Evolutionary conservation across 345 rosid species (phyloP).

Genomic region (Litchi chinensis): DNA sequence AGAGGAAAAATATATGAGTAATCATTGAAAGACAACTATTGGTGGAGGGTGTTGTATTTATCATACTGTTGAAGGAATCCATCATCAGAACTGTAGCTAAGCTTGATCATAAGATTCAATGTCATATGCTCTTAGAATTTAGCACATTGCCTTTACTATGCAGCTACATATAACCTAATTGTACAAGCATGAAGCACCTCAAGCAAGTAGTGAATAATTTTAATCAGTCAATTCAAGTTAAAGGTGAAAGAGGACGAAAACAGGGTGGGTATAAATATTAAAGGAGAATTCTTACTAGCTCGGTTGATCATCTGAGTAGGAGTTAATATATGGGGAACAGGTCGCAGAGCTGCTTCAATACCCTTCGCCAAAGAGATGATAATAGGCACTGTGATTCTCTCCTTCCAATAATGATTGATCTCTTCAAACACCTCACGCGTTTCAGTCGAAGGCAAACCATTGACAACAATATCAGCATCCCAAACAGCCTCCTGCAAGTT

Average conservation of each 20-base stretch:
- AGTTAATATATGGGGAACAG: conserved; percentile 72
- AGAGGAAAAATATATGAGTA: neutral
- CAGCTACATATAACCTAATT: too few relatives aligned
- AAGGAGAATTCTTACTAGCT: conserved; percentile 53
- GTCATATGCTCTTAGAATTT: too few relatives aligned
- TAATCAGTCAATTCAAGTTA: neutral
- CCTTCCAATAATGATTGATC: conserved; percentile 72
- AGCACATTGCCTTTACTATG: too few relatives aligned
- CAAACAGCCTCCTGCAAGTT: conserved; percentile 84
- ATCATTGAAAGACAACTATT: neutral
- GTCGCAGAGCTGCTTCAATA: conserved; percentile 71
- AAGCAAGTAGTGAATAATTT: too few relatives aligned
- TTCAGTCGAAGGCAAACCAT: conserved; percentile 82
- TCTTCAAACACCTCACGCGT: conserved; percentile 67
- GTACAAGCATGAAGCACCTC: too few relatives aligned
- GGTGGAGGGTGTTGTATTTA: too few relatives aligned
- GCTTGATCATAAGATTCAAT: too few relatives aligned
- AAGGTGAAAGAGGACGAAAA: neutral
- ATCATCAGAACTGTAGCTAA: neutral
- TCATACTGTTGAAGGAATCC: neutral
- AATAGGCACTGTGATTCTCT: conserved; percentile 64
- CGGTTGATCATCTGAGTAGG: conserved; percentile 75
- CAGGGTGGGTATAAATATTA: neutral
- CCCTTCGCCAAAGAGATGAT: conserved; percentile 81
- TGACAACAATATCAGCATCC: conserved; percentile 82